Percentiles rank a stretch among this genome's conserved stretches.
phyloP scores from a whole-genome alignment of 805 yeast species.

The Starmera caribaea region DNA sequence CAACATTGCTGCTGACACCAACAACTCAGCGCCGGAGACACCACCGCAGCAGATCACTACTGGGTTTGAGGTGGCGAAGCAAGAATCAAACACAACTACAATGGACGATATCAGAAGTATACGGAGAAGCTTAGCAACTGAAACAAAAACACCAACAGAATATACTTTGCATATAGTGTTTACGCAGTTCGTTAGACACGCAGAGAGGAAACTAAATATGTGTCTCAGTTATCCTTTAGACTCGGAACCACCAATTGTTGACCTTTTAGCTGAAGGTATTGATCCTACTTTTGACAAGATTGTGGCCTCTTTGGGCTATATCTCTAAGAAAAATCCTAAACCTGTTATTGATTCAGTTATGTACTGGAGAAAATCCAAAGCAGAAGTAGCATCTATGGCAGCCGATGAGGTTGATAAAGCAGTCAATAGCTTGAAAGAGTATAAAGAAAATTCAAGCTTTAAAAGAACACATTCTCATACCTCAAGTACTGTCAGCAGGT shows the following conservation, averaged over 20 bases:
- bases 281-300: constrained; percentile 84
- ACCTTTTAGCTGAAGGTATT: constrained; percentile 72
- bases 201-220: constrained; percentile 75
- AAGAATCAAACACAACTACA: constrained; percentile 11
- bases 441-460: constrained; percentile 17
- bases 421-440: constrained; percentile 20
- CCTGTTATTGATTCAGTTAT: constrained; percentile 96
- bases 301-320: constrained; percentile 78
- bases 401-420: constrained; percentile 41
- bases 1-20: neutral
- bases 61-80: constrained; percentile 1
- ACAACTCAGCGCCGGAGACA: neutral
- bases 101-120: constrained; percentile 16
- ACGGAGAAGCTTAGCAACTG: constrained; percentile 35
- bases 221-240: constrained; percentile 58
- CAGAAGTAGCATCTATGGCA: constrained; percentile 70
- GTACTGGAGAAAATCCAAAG: constrained; percentile 95
- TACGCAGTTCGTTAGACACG: constrained; percentile 89
- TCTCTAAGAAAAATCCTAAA: constrained; percentile 83
- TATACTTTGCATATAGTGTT: constrained; percentile 91
- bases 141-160: constrained; percentile 68
- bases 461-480: constrained; percentile 19
- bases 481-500: constrained; percentile 22
- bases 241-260: constrained; percentile 72
- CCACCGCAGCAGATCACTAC: neutral